Evolutionary conservation across 257 asterid genomes (phyloP).

Genomic region (Solanum appendiculatum): DNA sequence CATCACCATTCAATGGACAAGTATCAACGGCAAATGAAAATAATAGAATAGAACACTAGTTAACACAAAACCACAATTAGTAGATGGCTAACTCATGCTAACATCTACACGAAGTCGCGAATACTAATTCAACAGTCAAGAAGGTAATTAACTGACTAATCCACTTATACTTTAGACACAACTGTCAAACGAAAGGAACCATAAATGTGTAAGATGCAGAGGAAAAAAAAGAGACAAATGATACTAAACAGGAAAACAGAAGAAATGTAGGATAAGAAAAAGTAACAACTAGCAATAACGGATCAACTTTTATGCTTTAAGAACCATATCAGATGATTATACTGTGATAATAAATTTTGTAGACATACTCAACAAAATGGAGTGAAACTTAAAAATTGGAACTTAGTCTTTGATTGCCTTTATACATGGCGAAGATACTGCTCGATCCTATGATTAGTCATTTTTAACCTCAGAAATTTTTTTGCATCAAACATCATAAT

Average conservation of each 20-base stretch:
- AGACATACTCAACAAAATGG: neutral
- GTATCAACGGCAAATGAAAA: neutral
- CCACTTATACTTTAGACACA: too few species aligned
- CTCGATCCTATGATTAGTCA: neutral
- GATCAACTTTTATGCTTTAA: neutral
- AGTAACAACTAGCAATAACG: neutral
- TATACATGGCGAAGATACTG: neutral
- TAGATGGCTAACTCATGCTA: neutral
- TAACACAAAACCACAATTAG: neutral
- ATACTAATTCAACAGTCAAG: neutral
- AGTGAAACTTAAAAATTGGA: neutral
- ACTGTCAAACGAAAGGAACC: too few species aligned
- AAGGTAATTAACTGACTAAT: too few species aligned
- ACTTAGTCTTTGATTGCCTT: neutral
- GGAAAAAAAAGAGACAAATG: neutral
- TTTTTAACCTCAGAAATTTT: neutral
- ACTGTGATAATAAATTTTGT: neutral
- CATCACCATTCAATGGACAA: neutral
- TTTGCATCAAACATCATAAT: neutral
- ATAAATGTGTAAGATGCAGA: neutral
- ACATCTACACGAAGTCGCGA: neutral
- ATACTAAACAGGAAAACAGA: neutral
- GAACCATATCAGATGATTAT: neutral
- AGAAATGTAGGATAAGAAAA: neutral
- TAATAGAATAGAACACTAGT: neutral